phyloP scores from a whole-genome alignment of 257 asterid genomes.

The Solanum habrochaites region DNA sequence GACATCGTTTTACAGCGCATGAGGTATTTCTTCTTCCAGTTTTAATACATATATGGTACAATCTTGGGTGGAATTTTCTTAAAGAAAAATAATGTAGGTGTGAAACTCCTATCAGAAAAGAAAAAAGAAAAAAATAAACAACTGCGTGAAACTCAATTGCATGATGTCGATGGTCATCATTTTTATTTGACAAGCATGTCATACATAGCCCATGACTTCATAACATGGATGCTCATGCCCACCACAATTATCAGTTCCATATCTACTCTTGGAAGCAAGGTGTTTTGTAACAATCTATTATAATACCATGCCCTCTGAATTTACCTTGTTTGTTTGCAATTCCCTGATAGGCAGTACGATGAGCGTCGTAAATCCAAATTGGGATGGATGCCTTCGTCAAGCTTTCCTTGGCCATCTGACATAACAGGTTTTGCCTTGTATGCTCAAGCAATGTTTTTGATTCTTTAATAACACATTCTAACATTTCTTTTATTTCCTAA shows the following conservation, averaged over 20 bases:
- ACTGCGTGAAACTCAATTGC: neutral
- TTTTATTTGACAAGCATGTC: neutral
- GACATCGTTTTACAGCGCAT: slow-evolving; percentile 27
- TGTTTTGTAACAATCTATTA: neutral
- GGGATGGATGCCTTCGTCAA: slow-evolving; percentile 49
- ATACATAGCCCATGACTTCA: neutral
- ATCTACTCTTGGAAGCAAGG: neutral
- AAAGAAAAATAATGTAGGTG: neutral
- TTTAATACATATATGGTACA: neutral
- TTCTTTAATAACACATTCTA: neutral
- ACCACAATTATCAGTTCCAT: neutral
- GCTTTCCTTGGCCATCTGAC: slow-evolving; percentile 58
- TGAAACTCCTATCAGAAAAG: neutral
- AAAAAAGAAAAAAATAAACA: neutral
- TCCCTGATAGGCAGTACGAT: slow-evolving; percentile 30
- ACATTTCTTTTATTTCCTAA: neutral
- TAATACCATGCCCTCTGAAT: neutral
- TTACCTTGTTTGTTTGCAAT: neutral
- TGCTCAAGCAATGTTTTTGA: slow-evolving; percentile 6
- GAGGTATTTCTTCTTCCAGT: slow-evolving; percentile 35
- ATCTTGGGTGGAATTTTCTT: neutral
- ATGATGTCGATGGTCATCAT: neutral
- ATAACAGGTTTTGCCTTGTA: slow-evolving; percentile 48
- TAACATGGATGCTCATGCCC: neutral
- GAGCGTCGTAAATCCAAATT: slow-evolving; percentile 39